phyloP scores from a whole-genome alignment of 768 basidiomycete species.

The Rhodotorula graminis region DNA sequence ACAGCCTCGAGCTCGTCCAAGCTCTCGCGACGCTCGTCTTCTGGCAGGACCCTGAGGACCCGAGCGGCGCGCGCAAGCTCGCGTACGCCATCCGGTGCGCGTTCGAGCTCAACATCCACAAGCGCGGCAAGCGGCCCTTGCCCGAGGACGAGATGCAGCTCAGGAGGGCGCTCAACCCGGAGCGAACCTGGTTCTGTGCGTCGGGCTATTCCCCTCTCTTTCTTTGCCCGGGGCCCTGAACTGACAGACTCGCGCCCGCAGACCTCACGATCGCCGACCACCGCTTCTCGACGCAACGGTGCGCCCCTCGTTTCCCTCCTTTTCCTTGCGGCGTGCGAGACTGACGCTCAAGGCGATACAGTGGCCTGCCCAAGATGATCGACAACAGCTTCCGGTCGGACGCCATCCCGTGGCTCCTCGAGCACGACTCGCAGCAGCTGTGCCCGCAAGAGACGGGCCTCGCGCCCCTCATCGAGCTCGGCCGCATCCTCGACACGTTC shows the following conservation, averaged over 20 bases:
- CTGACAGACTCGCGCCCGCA: neutral
- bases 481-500: slow-evolving; percentile 19
- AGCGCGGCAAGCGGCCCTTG: neutral
- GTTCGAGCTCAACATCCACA: slow-evolving; percentile 13
- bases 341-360: neutral
- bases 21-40: slow-evolving; percentile 83
- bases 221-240: accelerated
- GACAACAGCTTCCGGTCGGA: neutral
- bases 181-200: slow-evolving; percentile 21
- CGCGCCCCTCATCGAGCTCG: slow-evolving; percentile 18
- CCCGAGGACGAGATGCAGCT: slow-evolving; percentile 8
- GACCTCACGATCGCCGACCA: slow-evolving; percentile 24
- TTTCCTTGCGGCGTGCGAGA: neutral
- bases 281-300: slow-evolving; percentile 14
- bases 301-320: too few species aligned
- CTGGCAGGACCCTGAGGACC: slow-evolving; percentile 80
- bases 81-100: slow-evolving; percentile 22
- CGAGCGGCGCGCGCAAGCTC: slow-evolving; percentile 14
- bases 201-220: neutral
- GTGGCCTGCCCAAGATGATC: slow-evolving; percentile 21
- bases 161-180: slow-evolving; percentile 6
- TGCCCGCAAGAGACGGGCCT: slow-evolving; percentile 16
- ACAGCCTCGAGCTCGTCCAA: slow-evolving; percentile 79
- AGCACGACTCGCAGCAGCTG: neutral
- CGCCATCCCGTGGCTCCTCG: slow-evolving; percentile 12